These are phyloP conservation scores for Jaltomata sinuosa DNA, from an alignment of 257 asterid species.

Conservation along the genomic window DNA sequence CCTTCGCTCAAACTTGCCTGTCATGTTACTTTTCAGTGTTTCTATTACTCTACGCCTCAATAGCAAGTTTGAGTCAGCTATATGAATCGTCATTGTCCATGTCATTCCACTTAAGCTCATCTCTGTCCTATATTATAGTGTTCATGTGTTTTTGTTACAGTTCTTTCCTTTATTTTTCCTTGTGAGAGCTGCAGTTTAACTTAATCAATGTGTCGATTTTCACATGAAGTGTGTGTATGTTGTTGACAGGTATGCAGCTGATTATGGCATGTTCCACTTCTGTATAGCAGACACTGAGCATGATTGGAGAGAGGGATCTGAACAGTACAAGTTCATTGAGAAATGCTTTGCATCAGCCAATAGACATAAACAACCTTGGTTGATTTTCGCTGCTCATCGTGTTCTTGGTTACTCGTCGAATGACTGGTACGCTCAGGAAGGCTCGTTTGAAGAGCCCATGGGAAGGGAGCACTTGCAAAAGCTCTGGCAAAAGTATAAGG, in stretches of 20 bases:
- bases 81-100: no score
- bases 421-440: constrained; percentile 7
- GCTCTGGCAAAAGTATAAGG: no score
- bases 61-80: no score
- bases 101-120: not conserved
- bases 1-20: not conserved
- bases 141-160: not conserved
- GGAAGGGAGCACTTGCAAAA: not conserved
- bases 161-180: not conserved
- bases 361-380: no score
- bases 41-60: not conserved
- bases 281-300: constrained; percentile 31
- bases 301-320: constrained; percentile 36
- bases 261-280: constrained; percentile 34
- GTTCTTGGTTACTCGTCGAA: constrained; percentile 27
- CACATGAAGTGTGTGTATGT: no score
- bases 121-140: not conserved
- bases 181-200: not conserved
- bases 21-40: not conserved
- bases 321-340: constrained; percentile 25
- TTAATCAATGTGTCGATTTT: not conserved
- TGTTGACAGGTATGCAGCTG: constrained; percentile 22
- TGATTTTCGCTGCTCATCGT: constrained; percentile 8
- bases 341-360: no score
- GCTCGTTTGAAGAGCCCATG: not conserved